Conservation (phyloP, 192 early-diverging fungal genomes). For the Oehlia diaphana region DNA sequence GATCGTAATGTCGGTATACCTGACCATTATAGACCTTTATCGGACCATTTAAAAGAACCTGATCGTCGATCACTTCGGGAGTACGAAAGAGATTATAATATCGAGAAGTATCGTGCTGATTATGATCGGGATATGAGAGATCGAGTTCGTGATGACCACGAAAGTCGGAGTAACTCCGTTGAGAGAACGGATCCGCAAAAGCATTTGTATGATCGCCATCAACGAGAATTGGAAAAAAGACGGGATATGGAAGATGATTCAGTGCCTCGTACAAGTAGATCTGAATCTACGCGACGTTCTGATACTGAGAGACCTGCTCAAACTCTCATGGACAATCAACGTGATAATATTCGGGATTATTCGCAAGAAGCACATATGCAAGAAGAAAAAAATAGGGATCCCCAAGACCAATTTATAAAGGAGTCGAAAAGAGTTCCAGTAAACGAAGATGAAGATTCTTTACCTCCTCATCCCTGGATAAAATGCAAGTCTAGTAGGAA, state of each 20-base stretch:
- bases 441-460: not conserved
- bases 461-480: conserved; percentile 22
- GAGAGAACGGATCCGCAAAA: not conserved
- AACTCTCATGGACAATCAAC: not conserved
- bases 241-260: not conserved
- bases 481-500: conserved; percentile 27
- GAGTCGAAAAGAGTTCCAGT: not conserved
- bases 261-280: not conserved
- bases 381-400: not conserved
- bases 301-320: not conserved
- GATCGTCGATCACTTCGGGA: conserved; percentile 17
- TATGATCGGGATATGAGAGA: conserved; percentile 11
- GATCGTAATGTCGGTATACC: conserved; percentile 9
- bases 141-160: not conserved
- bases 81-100: conserved; percentile 4
- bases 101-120: conserved; percentile 7
- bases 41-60: conserved; percentile 11
- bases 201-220: not conserved
- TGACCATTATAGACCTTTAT: conserved; percentile 12
- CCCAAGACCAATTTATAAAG: not conserved
- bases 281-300: not conserved
- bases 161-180: not conserved
- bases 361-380: not conserved
- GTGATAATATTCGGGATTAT: conserved; percentile 3
- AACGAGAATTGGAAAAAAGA: not conserved